Evolutionary conservation across 2,329 filamentous ascomycete species (phyloP).

Genomic region (Neofusicoccum parvum): DNA sequence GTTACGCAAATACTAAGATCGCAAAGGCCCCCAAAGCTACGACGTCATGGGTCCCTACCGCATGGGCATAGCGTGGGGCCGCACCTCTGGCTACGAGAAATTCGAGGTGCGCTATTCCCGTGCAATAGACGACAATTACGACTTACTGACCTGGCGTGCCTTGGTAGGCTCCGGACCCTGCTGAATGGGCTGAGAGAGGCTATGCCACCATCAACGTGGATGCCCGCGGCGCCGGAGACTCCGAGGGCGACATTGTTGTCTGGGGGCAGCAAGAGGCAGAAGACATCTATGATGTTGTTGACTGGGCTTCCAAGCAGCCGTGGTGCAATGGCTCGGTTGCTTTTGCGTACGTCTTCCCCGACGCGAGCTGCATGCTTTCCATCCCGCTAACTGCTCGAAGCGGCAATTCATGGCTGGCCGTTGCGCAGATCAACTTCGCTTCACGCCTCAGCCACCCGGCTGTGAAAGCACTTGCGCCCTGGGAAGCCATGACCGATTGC

Average conservation of each 20-base stretch:
- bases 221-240: conserved; percentile 34
- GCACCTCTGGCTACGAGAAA: conserved; percentile 41
- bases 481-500: conserved; percentile 19
- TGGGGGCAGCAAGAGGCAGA: conserved; percentile 40
- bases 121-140: too few relatives aligned
- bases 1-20: background rate
- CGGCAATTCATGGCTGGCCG: conserved; percentile 49
- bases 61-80: conserved; percentile 32
- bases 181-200: conserved; percentile 36
- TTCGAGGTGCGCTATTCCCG: conserved; percentile 37
- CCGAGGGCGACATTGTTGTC: conserved; percentile 33
- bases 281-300: conserved; percentile 51
- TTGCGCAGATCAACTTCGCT: conserved; percentile 33
- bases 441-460: conserved; percentile 16
- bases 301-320: conserved; percentile 42
- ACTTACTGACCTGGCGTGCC: too few relatives aligned
- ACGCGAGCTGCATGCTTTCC: background rate
- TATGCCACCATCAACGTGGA: conserved; percentile 42
- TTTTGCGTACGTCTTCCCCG: conserved; percentile 32
- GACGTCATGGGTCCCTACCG: conserved; percentile 18
- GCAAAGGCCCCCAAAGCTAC: background rate
- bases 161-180: conserved; percentile 41
- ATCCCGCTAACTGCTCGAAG: background rate
- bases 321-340: conserved; percentile 52
- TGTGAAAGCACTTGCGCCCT: conserved; percentile 16